phyloP scores from a whole-genome alignment of 2,329 filamentous ascomycete species.

The Ophiobolus disseminans region DNA sequence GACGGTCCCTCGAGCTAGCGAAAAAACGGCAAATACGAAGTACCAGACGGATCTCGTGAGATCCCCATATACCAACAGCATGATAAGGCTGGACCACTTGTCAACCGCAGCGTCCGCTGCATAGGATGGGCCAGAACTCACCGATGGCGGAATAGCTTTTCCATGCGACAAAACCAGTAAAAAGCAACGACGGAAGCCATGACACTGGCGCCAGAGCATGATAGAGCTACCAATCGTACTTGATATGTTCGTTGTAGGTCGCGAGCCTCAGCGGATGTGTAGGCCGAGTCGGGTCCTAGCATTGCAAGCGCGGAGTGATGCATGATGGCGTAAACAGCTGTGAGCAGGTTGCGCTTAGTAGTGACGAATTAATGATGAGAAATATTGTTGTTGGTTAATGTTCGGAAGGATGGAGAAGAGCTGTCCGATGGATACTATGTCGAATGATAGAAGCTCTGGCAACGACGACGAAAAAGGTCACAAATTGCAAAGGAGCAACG shows the following conservation, averaged over 20 bases:
- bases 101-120: background rate
- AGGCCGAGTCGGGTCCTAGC: slow-evolving; percentile 5
- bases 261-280: slow-evolving; percentile 1
- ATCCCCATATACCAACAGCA: slow-evolving; percentile 76
- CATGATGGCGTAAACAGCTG: too few relatives aligned
- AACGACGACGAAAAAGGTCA: background rate
- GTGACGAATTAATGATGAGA: too few relatives aligned
- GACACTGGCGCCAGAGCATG: slow-evolving; percentile 61
- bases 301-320: background rate
- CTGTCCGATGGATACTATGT: too few relatives aligned
- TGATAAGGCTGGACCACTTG: slow-evolving; percentile 65
- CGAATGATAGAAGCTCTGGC: background rate
- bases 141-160: slow-evolving; percentile 76
- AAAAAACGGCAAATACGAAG: slow-evolving; percentile 68
- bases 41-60: slow-evolving; percentile 74
- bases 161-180: slow-evolving; percentile 78
- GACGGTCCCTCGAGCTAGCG: slow-evolving; percentile 62
- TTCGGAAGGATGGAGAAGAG: too few relatives aligned
- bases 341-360: too few relatives aligned
- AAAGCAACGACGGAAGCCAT: slow-evolving; percentile 63
- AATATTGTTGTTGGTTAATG: too few relatives aligned
- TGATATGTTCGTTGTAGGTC: slow-evolving; percentile 26
- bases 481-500: background rate
- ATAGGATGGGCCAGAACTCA: slow-evolving; percentile 47
- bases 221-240: slow-evolving; percentile 45